These are phyloP conservation scores for Apocynum venetum DNA, from an alignment of 257 asterid genomes.

Conservation along the genomic window DNA sequence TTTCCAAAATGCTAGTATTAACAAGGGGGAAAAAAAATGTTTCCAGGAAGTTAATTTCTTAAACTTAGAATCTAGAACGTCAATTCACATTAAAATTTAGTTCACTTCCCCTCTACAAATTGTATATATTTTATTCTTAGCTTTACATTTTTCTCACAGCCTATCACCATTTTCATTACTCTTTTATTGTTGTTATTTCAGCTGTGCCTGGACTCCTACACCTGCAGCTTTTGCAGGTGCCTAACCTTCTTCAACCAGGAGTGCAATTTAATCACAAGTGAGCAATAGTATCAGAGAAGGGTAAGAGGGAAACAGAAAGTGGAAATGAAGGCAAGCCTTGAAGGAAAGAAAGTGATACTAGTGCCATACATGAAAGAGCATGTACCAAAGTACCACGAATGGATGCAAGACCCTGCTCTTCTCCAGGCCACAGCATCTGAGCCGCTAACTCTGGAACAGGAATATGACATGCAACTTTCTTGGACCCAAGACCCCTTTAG, in stretches of 20 bases:
- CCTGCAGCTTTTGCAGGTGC: not conserved
- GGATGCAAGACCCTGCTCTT: constrained; percentile 91
- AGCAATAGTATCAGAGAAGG: not conserved
- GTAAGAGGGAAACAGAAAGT: not conserved
- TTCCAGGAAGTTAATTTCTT: not conserved
- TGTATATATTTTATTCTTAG: not conserved
- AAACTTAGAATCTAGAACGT: not conserved
- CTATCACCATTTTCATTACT: not conserved
- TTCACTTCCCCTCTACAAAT: not conserved
- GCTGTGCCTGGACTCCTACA: not conserved
- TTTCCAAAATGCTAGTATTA: not conserved
- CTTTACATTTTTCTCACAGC: not conserved
- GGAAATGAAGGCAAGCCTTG: constrained; percentile 58
- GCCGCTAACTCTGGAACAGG: constrained; percentile 73
- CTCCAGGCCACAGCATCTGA: constrained; percentile 94
- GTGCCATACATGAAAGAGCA: constrained; percentile 93
- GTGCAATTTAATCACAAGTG: not conserved
- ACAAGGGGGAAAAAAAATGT: not conserved
- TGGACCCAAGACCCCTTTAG: constrained; percentile 86
- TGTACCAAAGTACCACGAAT: constrained; percentile 72
- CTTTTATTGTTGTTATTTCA: not conserved
- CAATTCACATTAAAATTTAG: not conserved
- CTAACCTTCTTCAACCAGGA: not conserved
- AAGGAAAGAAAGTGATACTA: constrained; percentile 67
- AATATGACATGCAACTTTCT: constrained; percentile 79